Evolutionary conservation across 371 early-diverging fungal species (phyloP).

Genomic region (Antonospora locustae): DNA sequence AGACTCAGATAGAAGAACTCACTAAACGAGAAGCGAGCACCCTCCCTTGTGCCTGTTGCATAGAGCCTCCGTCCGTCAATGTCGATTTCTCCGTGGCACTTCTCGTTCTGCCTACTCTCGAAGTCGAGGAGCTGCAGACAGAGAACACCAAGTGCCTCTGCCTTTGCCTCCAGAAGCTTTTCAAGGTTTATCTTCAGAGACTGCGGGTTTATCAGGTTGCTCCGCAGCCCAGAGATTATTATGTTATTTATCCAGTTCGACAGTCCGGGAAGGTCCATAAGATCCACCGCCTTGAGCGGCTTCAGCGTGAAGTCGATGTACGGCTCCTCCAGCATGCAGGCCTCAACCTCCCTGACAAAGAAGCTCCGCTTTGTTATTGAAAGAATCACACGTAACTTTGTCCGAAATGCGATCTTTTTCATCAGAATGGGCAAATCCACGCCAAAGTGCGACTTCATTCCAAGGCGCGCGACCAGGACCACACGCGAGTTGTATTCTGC

Average conservation of each 20-base stretch:
- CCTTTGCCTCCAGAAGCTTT: constrained; percentile 34
- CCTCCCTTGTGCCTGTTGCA: constrained; percentile 21
- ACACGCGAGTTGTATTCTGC: constrained; percentile 76
- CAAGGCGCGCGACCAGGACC: constrained; percentile 70
- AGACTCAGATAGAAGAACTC: constrained; percentile 46
- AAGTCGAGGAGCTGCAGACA: constrained; percentile 39
- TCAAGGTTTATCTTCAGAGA: constrained; percentile 46
- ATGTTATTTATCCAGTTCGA: constrained; percentile 53
- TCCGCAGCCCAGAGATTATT: constrained; percentile 37
- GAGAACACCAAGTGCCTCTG: constrained; percentile 50
- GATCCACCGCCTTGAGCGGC: constrained; percentile 66
- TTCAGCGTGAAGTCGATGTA: constrained; percentile 73
- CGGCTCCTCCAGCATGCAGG: constrained; percentile 72
- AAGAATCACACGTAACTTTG: constrained; percentile 62
- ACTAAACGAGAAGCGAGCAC: constrained; percentile 30
- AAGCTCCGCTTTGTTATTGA: constrained; percentile 64
- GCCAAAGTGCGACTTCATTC: constrained; percentile 65
- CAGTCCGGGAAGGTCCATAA: constrained; percentile 60
- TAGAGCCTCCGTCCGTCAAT: constrained; percentile 29
- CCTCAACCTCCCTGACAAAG: constrained; percentile 67
- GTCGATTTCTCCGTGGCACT: constrained; percentile 22
- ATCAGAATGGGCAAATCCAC: constrained; percentile 75
- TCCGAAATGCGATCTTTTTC: constrained; percentile 72
- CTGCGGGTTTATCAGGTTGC: constrained; percentile 47
- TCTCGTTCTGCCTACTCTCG: constrained; percentile 19